Evolutionary conservation across 495 filamentous ascomycete species (phyloP).

Genomic region (Symbiotaphrina buchneri): DNA sequence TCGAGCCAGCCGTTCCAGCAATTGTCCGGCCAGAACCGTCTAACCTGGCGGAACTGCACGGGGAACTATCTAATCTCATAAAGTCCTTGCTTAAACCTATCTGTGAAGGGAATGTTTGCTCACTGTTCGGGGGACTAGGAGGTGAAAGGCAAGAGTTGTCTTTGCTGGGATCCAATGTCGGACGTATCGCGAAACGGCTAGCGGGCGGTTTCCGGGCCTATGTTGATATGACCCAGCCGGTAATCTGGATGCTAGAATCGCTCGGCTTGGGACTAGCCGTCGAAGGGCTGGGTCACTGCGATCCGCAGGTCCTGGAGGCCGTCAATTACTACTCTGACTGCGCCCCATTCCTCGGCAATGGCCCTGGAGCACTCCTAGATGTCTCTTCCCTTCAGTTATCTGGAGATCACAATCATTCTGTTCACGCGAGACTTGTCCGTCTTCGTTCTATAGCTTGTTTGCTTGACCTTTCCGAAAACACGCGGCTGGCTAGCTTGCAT

Average conservation of each 20-base stretch:
- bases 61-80: conserved; percentile 59
- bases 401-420: too few relatives aligned
- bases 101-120: background rate
- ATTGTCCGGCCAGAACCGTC: conserved; percentile 50
- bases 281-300: conserved; percentile 4
- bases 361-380: too few relatives aligned
- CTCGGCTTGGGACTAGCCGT: conserved; percentile 57
- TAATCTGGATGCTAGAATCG: conserved; percentile 61
- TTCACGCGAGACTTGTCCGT: too few relatives aligned
- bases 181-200: conserved; percentile 41
- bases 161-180: conserved; percentile 48
- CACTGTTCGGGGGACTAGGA: conserved; percentile 2
- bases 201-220: conserved; percentile 46
- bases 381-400: too few relatives aligned
- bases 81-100: conserved; percentile 18
- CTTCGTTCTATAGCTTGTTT: too few relatives aligned
- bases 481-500: too few relatives aligned
- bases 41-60: conserved; percentile 48
- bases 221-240: conserved; percentile 59
- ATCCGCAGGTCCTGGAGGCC: background rate
- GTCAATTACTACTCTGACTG: background rate
- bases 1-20: conserved; percentile 31
- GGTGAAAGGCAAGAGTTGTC: conserved; percentile 20
- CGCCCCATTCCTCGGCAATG: too few relatives aligned
- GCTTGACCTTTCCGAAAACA: too few relatives aligned